Base-by-base conservation (phyloP, 2,329 filamentous ascomycete species). In the Hawksworthiomyces lignivorus region DNA sequence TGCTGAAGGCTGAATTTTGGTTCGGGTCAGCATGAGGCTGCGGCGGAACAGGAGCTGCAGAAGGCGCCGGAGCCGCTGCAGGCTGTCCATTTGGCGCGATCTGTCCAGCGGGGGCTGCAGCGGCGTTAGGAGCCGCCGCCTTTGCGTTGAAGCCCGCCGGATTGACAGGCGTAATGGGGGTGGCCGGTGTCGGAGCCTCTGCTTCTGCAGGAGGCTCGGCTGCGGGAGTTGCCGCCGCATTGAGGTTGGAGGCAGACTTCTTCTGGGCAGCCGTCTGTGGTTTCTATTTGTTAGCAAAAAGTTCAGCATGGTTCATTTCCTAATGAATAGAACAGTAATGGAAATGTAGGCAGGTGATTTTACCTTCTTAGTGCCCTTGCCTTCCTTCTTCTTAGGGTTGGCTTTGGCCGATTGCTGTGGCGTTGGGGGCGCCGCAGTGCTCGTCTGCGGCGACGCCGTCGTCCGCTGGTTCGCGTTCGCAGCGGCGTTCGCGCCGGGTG, bases 361-460 rank as follows among this genome's bases (percentile, higher is more conserved):
- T 73, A 85, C 82, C 79, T 87, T 69, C 61, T 82, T 84, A 5
- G 75, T 68, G 47, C 68, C 72, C 62, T 82, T 82, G 5, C 64
- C 67, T 24, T 80, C 77, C 68, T 87, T 85, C 73, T 90, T 90
- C 62, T 87, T 88, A 1, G 84, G 82, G 26, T 77, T 80, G 4
- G 82, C 63, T 67, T 90, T 90, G 56, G 80, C 82, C 2, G 69
- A 61, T 56, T 87, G 83, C 39, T 77, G 80, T 1, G 86, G 86
- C 4, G 86, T 92, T 2, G 85, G 85, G 1, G 86, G 85, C 27
- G 82, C 82, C 7, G 77, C 73, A 45, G 72, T 77, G 48, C 72
- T 73, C 51, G 76, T 73, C 52, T 81, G 78, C 19, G 78, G 80
- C 15, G 78, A 80, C 11, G 74, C 75, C 12, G 77, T 70, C 41